Base-by-base conservation (phyloP, 306 rosid species). In the Canavalia gladiata region DNA sequence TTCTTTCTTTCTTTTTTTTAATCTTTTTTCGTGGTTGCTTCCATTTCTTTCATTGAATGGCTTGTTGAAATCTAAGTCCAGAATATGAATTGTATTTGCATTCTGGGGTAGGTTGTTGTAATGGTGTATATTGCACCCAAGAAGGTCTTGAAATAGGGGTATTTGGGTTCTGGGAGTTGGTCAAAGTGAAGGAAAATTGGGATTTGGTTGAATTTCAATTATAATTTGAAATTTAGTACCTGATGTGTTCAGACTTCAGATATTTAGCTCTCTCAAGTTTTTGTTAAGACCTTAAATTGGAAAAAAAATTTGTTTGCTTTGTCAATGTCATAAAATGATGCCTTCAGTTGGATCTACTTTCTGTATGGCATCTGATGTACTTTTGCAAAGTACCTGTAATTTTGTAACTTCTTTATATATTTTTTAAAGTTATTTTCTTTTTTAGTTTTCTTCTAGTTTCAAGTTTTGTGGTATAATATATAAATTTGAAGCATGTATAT, bases 111-210 rank as follows among this genome's bases (percentile, higher is more conserved):
- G 25, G 25, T 18, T 18, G 25, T 18, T 18, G 25, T 18, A 18
- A 18, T 18, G 25, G 25, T 18, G 25, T 18, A 18, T 18, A 18
- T 18, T 18, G 25, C 25, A 18, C 25, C 25, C 25, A 18, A 18
- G 25, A 58, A 28, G 72, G n/a, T 50, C 70, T 86, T 34, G 79
- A 39, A 74, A 39, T 46, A 74, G 29, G 83, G 60, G 76, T 68
- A 75, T 76, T 84, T 87, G 80, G 77, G 79, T 82, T 66, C 81
- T n/a, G 55, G 37, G 65, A 80, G 42, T 81, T 42, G 68, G 72
- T 78, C 46, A 35, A 62, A 70, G 49, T 77, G 56, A 57, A 63
- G 70, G 82, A 71, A 8, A 56, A 74, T 58, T 18, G 75, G 57
- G 64, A 45, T 84, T 82, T 82, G 81, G 46, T 64, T 63, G 12